Conservation (phyloP, 1,139 yeast species). For the Candida sanyaensis region DNA sequence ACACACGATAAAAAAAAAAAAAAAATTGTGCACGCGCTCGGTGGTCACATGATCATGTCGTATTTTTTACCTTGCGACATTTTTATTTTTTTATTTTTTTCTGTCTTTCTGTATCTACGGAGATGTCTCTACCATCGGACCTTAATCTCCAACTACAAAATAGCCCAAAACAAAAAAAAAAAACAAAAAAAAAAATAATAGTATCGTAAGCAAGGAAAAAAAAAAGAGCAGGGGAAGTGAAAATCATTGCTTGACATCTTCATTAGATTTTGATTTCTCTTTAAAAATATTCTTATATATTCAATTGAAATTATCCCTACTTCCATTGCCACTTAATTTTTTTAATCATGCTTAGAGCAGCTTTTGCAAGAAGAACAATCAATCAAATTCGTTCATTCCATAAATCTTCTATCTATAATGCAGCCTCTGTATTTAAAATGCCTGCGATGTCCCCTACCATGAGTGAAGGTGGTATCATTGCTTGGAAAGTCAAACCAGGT, state of each 20-base stretch:
- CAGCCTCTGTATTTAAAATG: constrained; percentile 75
- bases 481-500: constrained; percentile 88
- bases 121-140: constrained; percentile 9
- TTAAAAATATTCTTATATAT: neutral
- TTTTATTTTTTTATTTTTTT: neutral
- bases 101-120: neutral
- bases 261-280: neutral
- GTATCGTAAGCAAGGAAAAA: neutral
- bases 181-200: neutral
- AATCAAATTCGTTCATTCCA: constrained; percentile 19
- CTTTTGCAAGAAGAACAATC: constrained; percentile 9
- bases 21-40: too few relatives aligned
- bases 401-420: constrained; percentile 22
- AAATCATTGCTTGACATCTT: neutral
- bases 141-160: neutral
- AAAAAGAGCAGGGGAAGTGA: neutral
- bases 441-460: constrained; percentile 99
- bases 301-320: neutral
- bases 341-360: constrained; percentile 14
- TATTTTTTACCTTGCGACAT: neutral
- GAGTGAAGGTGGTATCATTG: constrained; percentile 96
- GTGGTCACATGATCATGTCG: neutral
- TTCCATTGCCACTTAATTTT: neutral
- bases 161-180: neutral
- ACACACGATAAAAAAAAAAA: too few relatives aligned